A percentile compares a stretch with the other conserved stretches of the same genome.
Evolutionary conservation across 805 yeast species (phyloP).

Genomic region (Lipomyces kockii): DNA sequence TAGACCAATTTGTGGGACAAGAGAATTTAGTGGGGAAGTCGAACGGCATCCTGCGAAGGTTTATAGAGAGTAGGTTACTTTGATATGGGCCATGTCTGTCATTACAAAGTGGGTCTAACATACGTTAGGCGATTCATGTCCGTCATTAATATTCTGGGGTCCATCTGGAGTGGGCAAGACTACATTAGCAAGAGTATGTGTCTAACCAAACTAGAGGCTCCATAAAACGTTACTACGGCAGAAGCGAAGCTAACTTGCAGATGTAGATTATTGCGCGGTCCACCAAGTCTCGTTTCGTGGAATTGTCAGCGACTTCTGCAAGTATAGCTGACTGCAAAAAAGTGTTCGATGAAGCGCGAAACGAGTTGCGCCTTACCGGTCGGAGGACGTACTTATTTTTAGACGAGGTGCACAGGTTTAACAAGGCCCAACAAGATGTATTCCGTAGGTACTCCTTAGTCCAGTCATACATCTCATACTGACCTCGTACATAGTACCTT

Average conservation of each 20-base stretch:
- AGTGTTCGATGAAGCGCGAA: slow-evolving; percentile 58
- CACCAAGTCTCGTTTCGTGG: slow-evolving; percentile 66
- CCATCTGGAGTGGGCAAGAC: slow-evolving; percentile 96
- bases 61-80: slow-evolving; percentile 51
- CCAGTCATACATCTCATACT: not conserved
- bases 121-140: slow-evolving; percentile 46
- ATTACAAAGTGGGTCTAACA: not conserved
- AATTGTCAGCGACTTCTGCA: slow-evolving; percentile 81
- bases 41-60: slow-evolving; percentile 66
- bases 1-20: slow-evolving; percentile 84
- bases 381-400: slow-evolving; percentile 74
- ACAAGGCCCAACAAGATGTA: slow-evolving; percentile 84
- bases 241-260: not conserved
- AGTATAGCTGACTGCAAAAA: slow-evolving; percentile 68
- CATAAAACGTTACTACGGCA: not conserved
- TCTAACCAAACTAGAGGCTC: not conserved
- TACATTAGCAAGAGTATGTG: slow-evolving; percentile 65
- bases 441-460: slow-evolving; percentile 47
- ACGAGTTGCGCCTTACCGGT: slow-evolving; percentile 53
- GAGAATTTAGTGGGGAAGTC: slow-evolving; percentile 66
- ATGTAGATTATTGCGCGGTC: slow-evolving; percentile 59
- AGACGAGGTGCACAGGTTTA: slow-evolving; percentile 92
- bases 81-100: slow-evolving; percentile 29
- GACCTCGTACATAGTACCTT: slow-evolving; percentile 54
- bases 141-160: slow-evolving; percentile 91